These are phyloP conservation scores for Aphanocladium album DNA, from an alignment of 2,329 filamentous ascomycete genomes.

Conservation along the genomic window DNA sequence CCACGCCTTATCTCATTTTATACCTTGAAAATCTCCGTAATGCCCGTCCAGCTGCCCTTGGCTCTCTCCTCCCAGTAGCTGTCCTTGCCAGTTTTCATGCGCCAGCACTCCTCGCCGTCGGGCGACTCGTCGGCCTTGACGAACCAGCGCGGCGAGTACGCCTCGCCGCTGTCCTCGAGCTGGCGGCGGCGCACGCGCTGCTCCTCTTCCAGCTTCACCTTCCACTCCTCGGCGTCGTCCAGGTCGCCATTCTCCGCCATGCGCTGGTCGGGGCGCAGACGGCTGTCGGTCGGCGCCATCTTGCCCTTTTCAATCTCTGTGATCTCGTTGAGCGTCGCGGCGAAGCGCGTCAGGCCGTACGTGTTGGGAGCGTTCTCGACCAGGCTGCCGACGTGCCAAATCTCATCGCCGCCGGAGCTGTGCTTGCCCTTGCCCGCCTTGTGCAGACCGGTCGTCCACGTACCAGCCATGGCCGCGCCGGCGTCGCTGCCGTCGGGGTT, in stretches of 20 bases:
- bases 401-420: slow-evolving; percentile 51
- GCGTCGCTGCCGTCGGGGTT: slow-evolving; percentile 61
- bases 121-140: slow-evolving; percentile 55
- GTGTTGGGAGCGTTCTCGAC: slow-evolving; percentile 74
- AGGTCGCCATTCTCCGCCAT: slow-evolving; percentile 76
- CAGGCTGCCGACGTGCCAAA: slow-evolving; percentile 75
- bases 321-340: slow-evolving; percentile 80
- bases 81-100: slow-evolving; percentile 73
- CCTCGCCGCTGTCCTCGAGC: slow-evolving; percentile 69
- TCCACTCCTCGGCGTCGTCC: slow-evolving; percentile 78
- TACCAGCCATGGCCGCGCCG: slow-evolving; percentile 67
- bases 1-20: not conserved
- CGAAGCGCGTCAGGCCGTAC: slow-evolving; percentile 86
- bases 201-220: slow-evolving; percentile 77
- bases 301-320: slow-evolving; percentile 71
- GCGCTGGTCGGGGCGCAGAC: slow-evolving; percentile 82
- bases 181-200: slow-evolving; percentile 71
- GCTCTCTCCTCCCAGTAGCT: slow-evolving; percentile 89
- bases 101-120: slow-evolving; percentile 66
- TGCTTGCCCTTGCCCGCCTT: slow-evolving; percentile 57
- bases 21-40: slow-evolving; percentile 46
- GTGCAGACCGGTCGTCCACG: slow-evolving; percentile 74
- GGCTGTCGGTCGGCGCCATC: slow-evolving; percentile 74
- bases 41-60: slow-evolving; percentile 59
- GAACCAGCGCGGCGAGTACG: slow-evolving; percentile 80